Conservation (phyloP, 345 rosid species). For the Crucihimalaya himalaica region DNA sequence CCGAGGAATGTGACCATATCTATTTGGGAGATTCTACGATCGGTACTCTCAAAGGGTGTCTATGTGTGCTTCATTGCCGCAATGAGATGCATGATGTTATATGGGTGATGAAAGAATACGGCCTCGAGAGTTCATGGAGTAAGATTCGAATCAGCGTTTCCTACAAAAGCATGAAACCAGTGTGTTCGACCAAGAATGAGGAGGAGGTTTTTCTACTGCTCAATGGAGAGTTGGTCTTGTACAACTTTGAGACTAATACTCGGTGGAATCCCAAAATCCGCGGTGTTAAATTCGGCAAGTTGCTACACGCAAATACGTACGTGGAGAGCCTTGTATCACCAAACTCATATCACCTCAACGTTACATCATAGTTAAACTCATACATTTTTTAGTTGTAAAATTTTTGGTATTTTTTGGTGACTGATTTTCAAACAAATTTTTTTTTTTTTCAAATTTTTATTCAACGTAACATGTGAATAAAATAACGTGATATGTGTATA, state of each 20-base stretch:
- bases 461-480: too few species aligned
- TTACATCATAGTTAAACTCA: too few species aligned
- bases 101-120: constrained; percentile 43
- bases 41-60: constrained; percentile 27
- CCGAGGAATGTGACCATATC: neutral
- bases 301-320: constrained; percentile 24
- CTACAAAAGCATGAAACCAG: constrained; percentile 31
- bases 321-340: constrained; percentile 45
- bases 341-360: too few species aligned
- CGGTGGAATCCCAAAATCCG: constrained; percentile 7
- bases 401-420: too few species aligned
- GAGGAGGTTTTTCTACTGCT: constrained; percentile 28
- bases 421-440: too few species aligned
- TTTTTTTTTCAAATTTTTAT: too few species aligned
- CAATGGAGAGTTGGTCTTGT: constrained; percentile 38
- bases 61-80: constrained; percentile 28
- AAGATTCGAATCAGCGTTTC: constrained; percentile 25
- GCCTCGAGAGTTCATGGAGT: constrained; percentile 34
- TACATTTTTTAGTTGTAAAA: too few species aligned
- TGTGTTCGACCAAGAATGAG: constrained; percentile 32
- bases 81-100: constrained; percentile 26
- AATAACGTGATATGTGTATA: too few species aligned
- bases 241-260: constrained; percentile 25
- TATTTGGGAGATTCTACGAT: neutral
- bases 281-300: constrained; percentile 2